Base-by-base conservation (phyloP, 179 eudicot species). In the Pouteria campechiana region DNA sequence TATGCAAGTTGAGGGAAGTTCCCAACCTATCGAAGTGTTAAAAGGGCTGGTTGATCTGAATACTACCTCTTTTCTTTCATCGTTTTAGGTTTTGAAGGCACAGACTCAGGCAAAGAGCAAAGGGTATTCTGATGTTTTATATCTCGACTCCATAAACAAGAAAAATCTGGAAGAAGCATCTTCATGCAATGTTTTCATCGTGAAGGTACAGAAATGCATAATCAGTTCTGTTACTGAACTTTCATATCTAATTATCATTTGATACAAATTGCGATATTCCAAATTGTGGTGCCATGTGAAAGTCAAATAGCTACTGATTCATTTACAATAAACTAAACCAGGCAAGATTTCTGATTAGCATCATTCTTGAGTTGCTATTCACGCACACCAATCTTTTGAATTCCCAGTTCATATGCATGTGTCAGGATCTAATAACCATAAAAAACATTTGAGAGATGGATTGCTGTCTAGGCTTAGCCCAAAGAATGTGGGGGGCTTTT, bases 101-200 rank as follows among this genome's bases (percentile, higher is more conserved):
- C 35, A 68, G 22, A 39, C 32, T 0, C 67, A 58, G 50, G 89
- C 89, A 48, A 72, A 54, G 51, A 51, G 41, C 30, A 58, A 55
- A 46, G 88, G 88, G 44, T 79, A 72, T 58, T 79, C 88, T 11
- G 88, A 79, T 60, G 83, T 79, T 19, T 21, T 79, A 23, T 79
- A 76, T 48, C 80, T 79, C 22, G 83, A 79, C 54, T 50, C 89
- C 1, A 64, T 58, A 35, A 50, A 64, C 20, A 70, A 68, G 54
- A 69, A 68, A 57, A 36, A 79, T 43, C 37, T 79, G 15, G 83
- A 79, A 60, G 89, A 79, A 59, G 89, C 61, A 40, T 63, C 75
- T 32, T 69, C 80, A 51, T 79, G 83, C 32, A 79, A 79, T 36
- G 33, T 79, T 32, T 79, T 79, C 58, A 25, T 75, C 5, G 58